Percentiles rank a stretch among this genome's conserved stretches.
These are phyloP conservation scores for Phytophthora hibernalis DNA, from an alignment of 352 stramenopile genomes.

Conservation along the genomic window DNA sequence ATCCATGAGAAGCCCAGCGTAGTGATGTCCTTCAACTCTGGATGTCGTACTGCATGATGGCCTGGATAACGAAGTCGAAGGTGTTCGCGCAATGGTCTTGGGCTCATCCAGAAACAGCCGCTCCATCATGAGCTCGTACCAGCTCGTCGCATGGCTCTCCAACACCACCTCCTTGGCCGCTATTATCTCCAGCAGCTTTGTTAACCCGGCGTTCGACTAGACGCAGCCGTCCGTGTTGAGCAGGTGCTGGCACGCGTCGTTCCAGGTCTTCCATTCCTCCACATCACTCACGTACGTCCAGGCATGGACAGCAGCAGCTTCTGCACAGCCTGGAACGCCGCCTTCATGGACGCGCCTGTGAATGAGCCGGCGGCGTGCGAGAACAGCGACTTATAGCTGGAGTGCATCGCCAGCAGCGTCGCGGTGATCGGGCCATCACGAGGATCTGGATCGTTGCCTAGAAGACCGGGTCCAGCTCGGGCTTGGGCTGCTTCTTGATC, in stretches of 20 bases:
- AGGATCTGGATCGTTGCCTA: conserved; percentile 71
- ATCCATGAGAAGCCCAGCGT: conserved; percentile 81
- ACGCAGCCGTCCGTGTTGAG: conserved; percentile 61
- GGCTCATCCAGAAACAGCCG: conserved; percentile 75
- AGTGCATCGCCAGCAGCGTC: conserved; percentile 66
- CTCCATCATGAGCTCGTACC: conserved; percentile 86
- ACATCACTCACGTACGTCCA: too few relatives aligned
- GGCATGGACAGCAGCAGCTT: conserved; percentile 74
- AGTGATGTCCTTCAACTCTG: conserved; percentile 71
- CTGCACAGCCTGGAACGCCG: conserved; percentile 65
- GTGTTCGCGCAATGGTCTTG: conserved; percentile 77
- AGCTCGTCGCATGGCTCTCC: conserved; percentile 48
- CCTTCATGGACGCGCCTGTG: conserved; percentile 48
- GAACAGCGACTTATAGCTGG: conserved; percentile 60
- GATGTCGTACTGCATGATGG: conserved; percentile 81
- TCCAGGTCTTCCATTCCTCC: too few relatives aligned
- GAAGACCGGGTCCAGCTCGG: conserved; percentile 61
- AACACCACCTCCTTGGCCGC: conserved; percentile 55
- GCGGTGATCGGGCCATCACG: conserved; percentile 62
- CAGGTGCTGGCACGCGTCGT: conserved; percentile 54
- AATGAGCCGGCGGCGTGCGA: conserved; percentile 47
- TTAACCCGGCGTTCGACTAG: conserved; percentile 53
- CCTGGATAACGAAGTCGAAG: conserved; percentile 81
- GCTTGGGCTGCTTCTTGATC: conserved; percentile 41
- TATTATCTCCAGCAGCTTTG: conserved; percentile 66